These are phyloP conservation scores for Colletotrichum shisoi DNA, from an alignment of 2,329 filamentous ascomycete species.

Conservation along the genomic window DNA sequence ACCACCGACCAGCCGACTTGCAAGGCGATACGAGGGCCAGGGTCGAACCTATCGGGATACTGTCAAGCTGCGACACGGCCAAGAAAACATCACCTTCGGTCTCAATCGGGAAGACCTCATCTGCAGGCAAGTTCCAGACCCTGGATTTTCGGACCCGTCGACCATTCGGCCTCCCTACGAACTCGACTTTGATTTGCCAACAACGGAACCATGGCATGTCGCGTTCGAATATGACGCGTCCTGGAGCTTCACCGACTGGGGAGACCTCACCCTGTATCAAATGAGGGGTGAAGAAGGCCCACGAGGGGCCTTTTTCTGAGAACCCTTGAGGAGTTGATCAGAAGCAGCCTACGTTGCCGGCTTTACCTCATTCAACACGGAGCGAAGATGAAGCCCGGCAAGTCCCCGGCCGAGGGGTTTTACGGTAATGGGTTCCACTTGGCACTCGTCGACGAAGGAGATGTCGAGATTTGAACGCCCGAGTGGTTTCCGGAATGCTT, in stretches of 20 bases:
- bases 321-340: background rate
- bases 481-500: background rate
- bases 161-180: background rate
- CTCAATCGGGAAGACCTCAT: background rate
- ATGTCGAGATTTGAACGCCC: background rate
- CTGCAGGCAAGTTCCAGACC: background rate
- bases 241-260: background rate
- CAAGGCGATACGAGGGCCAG: background rate
- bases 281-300: constrained; percentile 1
- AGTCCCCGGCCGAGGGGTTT: background rate
- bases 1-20: background rate
- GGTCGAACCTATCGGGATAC: background rate
- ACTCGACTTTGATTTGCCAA: background rate
- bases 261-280: background rate
- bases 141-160: background rate
- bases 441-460: rapidly evolving
- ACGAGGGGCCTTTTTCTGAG: constrained; percentile 10
- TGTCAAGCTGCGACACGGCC: background rate
- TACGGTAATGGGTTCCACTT: constrained; percentile 9
- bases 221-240: constrained; percentile 13
- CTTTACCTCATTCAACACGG: background rate
- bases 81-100: constrained; percentile 6
- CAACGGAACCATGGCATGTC: background rate
- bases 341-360: rapidly evolving
- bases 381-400: background rate